Percentiles rank a stretch among this genome's conserved stretches.
Evolutionary conservation across 140 eudicot genomes (phyloP).

Genomic region (Flaveria floridana): DNA sequence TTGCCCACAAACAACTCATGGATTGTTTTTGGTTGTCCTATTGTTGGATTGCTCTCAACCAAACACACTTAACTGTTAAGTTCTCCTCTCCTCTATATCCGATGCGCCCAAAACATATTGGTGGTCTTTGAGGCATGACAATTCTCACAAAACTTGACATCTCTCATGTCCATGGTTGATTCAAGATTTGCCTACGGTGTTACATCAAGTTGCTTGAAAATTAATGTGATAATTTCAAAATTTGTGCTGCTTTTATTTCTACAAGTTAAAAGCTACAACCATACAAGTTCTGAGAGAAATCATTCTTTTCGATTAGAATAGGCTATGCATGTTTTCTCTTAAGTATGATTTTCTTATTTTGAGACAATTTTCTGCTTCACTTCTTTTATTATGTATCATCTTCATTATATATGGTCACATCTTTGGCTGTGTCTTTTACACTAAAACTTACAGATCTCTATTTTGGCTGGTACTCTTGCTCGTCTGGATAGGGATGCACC

Average conservation of each 20-base stretch:
- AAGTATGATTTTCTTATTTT: background rate
- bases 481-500: conserved; percentile 99
- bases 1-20: too few relatives aligned
- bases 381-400: background rate
- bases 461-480: conserved; percentile 98
- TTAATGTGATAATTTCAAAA: background rate
- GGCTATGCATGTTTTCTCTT: background rate
- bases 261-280: background rate
- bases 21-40: too few relatives aligned
- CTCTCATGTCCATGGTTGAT: background rate
- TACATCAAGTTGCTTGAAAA: background rate
- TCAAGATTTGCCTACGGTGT: background rate
- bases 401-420: background rate
- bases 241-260: background rate
- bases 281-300: background rate
- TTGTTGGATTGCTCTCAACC: too few relatives aligned
- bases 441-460: conserved; percentile 72
- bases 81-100: too few relatives aligned
- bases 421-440: background rate
- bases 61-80: too few relatives aligned
- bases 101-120: too few relatives aligned
- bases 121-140: background rate
- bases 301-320: background rate
- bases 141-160: background rate
- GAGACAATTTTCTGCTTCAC: background rate